Evolutionary conservation across 768 basidiomycete genomes (phyloP), one percentile per base, ranked within the genome.

Genomic region (Termitomyces sp.): DNA sequence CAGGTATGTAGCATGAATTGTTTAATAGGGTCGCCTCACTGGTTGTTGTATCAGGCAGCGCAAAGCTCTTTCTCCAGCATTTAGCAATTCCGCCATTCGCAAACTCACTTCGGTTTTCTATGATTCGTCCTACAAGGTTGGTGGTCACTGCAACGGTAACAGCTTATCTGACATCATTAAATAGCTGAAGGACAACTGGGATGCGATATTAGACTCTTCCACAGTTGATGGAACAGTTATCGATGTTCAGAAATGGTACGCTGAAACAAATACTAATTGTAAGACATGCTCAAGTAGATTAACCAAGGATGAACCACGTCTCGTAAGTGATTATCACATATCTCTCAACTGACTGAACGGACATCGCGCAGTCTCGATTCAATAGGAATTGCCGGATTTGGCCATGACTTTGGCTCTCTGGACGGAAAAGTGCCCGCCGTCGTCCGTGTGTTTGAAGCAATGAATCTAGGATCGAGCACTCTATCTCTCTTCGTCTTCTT

Each of bases 301-400:
- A 8, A 37, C 14, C 10, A 31, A 74, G 71, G 77, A 76, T 80
- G 77, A 81, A 78, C 62, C 70, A 69, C 46, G 67, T 80, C 5
- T 74, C 80, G 79, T 78, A 63, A 48, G 76, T 59, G 1, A 10
- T 22, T 0, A 32, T 31, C 22, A 3, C 26, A 18, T 32, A 26
- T 32, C 14, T 31, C 22, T 16, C 18, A 3, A 32, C 18, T 31
- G 8, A 27, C 22, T 9, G 3, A 14, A 31, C 6, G 43, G 4
- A 44, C 20, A 16, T n/a, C 2, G 32, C 4, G n/a, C 47, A 84
- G 82, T 12, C 69, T 86, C 4, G 85, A 86, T 61, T 76, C 72
- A 1, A 73, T 86, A 51, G 82, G 84, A 14, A 79, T 85, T 34
- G 82, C 81, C 7, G 82, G 83, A 0, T 86, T 85, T 56, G 78